Evolutionary conservation across 116 monocot species (phyloP), one percentile per base, ranked within the genome.

Genomic region (Dioscorea cayenensis): DNA sequence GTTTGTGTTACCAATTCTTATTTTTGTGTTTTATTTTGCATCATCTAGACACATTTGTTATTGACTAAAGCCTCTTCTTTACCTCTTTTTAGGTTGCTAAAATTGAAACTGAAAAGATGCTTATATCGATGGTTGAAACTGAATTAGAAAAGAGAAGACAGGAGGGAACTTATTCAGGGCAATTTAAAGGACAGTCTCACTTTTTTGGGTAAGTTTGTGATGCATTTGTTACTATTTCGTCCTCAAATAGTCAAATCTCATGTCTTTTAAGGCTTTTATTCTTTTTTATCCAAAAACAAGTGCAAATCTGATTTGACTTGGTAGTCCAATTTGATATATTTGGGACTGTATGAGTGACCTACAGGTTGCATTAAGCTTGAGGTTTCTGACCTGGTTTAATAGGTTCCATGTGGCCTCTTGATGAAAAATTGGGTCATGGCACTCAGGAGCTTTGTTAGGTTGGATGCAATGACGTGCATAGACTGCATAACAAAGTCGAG

Each of bases 81-180:
- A 32, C 36, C 51, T 6, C 22, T 62, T 43, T 6, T 58, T 63
- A 95, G 95, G 95, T 95, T 78, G 95, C 95, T 28, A 95, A 92
- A 87, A 95, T 95, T 69, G 95, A 95, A 82, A 95, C 95, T 23
- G 95, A 95, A 77, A 95, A 95, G 72, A 95, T 95, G 95, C 84
- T 95, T 66, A 95, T 95, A 49, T 77, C 77, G 14, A 95, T 95
- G 95, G 95, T 92, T 71, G 95, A 95, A 82, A 87, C 92, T 52
- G 95, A 95, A 71, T 79, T 95, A 73, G 92, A 92, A 72, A 95
- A 89, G 66, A 83, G 95, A 55, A 91, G 80, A 72, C 65, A 29
- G 12, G 87, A 80, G 68, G 92, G 89, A 71, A 79, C 29, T 68
- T 95, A 95, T 82, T 23, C 79, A 66, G 85, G 75, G 49, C 81